Conservation (phyloP, 306 rosid genomes). For the Inga leiocalycina region DNA sequence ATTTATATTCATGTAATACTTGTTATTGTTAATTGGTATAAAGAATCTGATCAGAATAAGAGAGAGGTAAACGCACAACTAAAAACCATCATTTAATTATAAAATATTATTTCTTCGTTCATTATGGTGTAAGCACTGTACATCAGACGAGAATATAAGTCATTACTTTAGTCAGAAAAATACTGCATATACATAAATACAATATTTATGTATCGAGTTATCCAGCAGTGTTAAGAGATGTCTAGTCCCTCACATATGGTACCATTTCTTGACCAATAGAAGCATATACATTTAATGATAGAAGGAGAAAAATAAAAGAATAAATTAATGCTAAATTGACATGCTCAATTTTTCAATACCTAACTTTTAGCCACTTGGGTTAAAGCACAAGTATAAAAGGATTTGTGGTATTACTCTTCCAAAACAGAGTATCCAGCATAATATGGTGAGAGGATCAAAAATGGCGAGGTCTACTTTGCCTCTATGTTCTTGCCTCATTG, state of each 20-base stretch:
- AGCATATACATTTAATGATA: neutral
- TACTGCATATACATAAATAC: neutral
- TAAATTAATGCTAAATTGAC: neutral
- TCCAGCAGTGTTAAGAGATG: neutral
- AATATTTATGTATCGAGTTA: no score
- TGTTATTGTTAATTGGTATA: neutral
- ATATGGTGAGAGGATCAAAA: neutral
- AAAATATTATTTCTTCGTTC: no score
- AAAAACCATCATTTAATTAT: neutral
- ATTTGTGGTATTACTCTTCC: neutral
- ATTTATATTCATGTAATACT: neutral
- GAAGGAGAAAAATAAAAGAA: neutral
- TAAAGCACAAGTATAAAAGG: neutral
- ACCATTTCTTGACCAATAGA: neutral
- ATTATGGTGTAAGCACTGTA: neutral
- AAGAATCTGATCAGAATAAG: neutral
- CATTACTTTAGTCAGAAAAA: neutral
- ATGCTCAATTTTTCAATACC: neutral
- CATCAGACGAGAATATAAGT: neutral
- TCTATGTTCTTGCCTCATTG: neutral
- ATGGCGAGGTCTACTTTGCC: neutral
- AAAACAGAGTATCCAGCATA: neutral
- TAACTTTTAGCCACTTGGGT: neutral
- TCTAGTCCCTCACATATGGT: neutral
- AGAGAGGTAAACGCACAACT: no score